A percentile compares a stretch with the other conserved stretches of the same genome.
Conservation (phyloP, 2,329 filamentous ascomycete species). For the Thermoascus crustaceus region DNA sequence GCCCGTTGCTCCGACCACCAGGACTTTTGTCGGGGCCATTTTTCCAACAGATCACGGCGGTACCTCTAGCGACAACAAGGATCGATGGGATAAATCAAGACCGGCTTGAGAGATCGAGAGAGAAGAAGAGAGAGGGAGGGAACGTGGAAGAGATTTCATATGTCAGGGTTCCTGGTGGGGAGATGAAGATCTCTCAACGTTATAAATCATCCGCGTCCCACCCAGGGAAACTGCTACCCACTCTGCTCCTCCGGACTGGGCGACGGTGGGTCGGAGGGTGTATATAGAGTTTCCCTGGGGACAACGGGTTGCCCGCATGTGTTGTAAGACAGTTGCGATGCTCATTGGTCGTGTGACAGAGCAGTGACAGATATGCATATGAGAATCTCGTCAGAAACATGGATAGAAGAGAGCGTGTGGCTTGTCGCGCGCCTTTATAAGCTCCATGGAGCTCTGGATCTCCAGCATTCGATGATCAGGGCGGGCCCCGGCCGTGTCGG, state of each 20-base stretch:
- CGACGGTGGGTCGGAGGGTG: slow-evolving; percentile 25
- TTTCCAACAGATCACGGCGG: no score
- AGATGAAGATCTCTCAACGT: slow-evolving; percentile 23
- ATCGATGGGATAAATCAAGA: no score
- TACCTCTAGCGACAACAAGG: no score
- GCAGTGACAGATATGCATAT: no score
- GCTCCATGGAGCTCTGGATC: neutral
- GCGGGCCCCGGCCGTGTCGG: neutral
- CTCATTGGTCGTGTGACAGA: no score
- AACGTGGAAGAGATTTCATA: neutral
- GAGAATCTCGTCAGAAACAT: no score
- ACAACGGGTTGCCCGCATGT: no score
- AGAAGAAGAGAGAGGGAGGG: slow-evolving; percentile 5
- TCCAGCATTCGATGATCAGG: neutral
- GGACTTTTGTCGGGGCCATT: slow-evolving; percentile 30
- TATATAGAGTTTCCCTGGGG: slow-evolving; percentile 21
- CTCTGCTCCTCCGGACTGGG: slow-evolving; percentile 20
- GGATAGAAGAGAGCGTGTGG: no score
- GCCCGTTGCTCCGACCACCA: slow-evolving; percentile 32
- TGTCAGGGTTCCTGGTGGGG: slow-evolving; percentile 5
- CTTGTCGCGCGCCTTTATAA: no score
- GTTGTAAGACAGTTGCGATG: no score
- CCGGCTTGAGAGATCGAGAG: slow-evolving; percentile 6
- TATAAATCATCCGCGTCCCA: slow-evolving; percentile 25
- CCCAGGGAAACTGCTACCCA: slow-evolving; percentile 24